Conservation (phyloP, 1,284 basidiomycete genomes). For the Ganoderma meredithae region DNA sequence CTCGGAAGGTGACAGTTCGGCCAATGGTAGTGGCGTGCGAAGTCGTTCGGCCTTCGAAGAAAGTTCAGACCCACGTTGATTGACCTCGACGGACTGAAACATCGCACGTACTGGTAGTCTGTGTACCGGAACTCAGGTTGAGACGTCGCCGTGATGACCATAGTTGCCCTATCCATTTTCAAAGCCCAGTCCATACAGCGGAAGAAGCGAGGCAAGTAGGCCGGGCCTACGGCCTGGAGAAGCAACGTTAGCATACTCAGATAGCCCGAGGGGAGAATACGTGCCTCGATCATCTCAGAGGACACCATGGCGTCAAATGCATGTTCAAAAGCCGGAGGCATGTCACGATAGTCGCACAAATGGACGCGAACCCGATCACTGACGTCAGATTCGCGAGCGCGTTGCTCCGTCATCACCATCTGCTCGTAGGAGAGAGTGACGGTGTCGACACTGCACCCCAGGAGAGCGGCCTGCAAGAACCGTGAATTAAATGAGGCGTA, state of each 20-base stretch:
- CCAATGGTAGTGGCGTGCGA: constrained; percentile 90
- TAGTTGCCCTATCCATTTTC: constrained; percentile 72
- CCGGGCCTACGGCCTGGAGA: constrained; percentile 25
- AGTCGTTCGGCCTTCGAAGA: constrained; percentile 69
- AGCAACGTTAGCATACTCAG: neutral
- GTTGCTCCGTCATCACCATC: constrained; percentile 80
- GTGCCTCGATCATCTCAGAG: constrained; percentile 84
- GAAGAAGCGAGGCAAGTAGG: constrained; percentile 73
- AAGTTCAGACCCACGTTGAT: neutral
- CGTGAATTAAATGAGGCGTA: neutral
- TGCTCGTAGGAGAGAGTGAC: constrained; percentile 86
- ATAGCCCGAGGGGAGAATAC: neutral
- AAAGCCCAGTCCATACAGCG: constrained; percentile 79
- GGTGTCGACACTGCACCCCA: constrained; percentile 83
- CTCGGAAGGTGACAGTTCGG: constrained; percentile 86
- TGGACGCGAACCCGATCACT: constrained; percentile 77
- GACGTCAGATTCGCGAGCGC: constrained; percentile 74
- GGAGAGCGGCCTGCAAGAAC: constrained; percentile 58
- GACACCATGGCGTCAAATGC: constrained; percentile 86
- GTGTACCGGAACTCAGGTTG: constrained; percentile 79
- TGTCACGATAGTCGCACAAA: constrained; percentile 83
- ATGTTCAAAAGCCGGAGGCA: constrained; percentile 77
- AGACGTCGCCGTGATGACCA: constrained; percentile 79
- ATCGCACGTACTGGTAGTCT: constrained; percentile 60
- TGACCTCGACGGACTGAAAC: no score